Conservation (phyloP, 805 yeast genomes). For the Yarrowia sp. region DNA sequence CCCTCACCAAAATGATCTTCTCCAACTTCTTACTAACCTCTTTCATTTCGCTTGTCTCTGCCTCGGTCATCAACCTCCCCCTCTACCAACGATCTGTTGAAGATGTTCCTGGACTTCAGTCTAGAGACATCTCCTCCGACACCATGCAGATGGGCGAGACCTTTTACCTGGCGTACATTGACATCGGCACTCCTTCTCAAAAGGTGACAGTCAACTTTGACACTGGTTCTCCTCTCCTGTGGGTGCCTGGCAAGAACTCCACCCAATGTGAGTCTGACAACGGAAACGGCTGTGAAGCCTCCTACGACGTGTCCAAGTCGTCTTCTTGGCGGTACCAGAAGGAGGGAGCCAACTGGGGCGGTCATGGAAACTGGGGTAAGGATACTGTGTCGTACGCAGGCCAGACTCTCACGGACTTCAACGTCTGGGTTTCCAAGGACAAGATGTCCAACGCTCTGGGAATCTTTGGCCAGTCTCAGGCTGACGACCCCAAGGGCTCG, state of each 20-base stretch:
- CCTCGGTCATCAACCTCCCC: background rate
- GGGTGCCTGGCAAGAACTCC: slow-evolving; percentile 53
- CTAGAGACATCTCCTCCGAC: background rate
- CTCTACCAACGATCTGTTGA: background rate
- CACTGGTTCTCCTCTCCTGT: slow-evolving; percentile 73
- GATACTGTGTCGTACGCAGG: background rate
- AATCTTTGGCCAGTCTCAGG: background rate
- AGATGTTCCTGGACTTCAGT: no score
- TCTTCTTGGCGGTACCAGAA: background rate
- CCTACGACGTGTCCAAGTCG: background rate
- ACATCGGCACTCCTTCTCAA: slow-evolving; percentile 65
- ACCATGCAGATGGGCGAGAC: background rate
- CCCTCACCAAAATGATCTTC: background rate
- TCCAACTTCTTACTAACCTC: background rate
- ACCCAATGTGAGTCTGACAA: background rate
- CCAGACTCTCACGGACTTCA: background rate
- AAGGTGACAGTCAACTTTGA: slow-evolving; percentile 63
- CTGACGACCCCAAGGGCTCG: background rate
- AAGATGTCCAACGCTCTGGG: background rate
- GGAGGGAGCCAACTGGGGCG: background rate
- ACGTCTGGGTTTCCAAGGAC: background rate
- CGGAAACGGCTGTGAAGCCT: background rate
- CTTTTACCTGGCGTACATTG: slow-evolving; percentile 40
- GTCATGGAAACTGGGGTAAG: background rate
- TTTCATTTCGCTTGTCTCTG: background rate